Evolutionary conservation across 139 green algal species (phyloP).

Genomic region (Trebouxia sp.): DNA sequence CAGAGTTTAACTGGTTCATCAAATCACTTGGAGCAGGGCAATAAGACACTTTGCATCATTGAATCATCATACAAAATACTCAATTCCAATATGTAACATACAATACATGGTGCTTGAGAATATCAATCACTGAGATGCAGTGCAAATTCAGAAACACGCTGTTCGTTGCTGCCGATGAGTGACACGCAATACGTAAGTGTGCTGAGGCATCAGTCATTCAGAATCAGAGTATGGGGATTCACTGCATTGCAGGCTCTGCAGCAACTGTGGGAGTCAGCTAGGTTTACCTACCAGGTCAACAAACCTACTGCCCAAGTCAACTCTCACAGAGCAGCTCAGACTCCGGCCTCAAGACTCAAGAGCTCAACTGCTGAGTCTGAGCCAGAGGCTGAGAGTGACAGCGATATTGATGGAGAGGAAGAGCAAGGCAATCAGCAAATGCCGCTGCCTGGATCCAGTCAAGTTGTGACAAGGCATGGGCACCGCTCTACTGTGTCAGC

Average conservation of each 20-base stretch:
- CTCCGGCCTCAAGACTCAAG: background rate
- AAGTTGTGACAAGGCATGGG: background rate
- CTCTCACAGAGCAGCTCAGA: background rate
- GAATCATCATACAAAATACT: too few species aligned
- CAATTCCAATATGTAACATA: too few species aligned
- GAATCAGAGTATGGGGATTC: too few species aligned
- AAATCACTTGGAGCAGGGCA: too few species aligned
- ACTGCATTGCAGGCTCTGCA: slow-evolving; percentile 45
- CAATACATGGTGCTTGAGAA: too few species aligned
- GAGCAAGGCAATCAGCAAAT: background rate
- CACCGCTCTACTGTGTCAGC: background rate
- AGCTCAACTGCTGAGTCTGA: background rate
- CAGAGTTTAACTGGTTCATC: too few species aligned
- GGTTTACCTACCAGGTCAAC: slow-evolving; percentile 66
- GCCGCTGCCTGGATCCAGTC: background rate
- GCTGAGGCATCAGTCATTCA: too few species aligned
- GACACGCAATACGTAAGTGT: too few species aligned
- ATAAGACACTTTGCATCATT: too few species aligned
- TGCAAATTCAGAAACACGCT: too few species aligned
- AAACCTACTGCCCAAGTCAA: background rate
- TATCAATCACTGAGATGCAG: too few species aligned
- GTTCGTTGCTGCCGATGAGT: too few species aligned
- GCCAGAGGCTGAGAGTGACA: background rate
- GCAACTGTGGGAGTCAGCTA: slow-evolving; percentile 51
- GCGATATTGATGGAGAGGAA: background rate